These are phyloP conservation scores for Nissolia schottii DNA, from an alignment of 306 rosid genomes.

Conservation along the genomic window DNA sequence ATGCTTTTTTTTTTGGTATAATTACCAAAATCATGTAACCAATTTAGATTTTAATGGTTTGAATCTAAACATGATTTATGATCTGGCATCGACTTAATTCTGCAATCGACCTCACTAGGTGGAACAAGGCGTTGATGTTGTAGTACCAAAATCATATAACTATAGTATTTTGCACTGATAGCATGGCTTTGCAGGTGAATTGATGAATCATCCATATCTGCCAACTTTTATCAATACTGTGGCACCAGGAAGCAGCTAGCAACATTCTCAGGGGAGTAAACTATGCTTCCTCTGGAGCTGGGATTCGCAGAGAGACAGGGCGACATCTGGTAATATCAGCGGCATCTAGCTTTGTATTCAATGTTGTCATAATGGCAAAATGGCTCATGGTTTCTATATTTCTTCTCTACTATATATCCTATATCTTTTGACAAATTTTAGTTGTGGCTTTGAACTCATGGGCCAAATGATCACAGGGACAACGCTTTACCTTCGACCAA, in stretches of 20 bases:
- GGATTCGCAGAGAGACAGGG: conserved; percentile 36
- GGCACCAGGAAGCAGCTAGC: background rate
- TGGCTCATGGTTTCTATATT: no score
- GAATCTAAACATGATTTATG: no score
- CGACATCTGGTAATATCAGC: conserved; percentile 14
- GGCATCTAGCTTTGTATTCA: background rate
- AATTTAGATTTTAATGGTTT: no score
- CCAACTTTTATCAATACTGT: conserved; percentile 25
- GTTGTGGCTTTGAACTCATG: background rate
- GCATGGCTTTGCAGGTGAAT: conserved; percentile 26
- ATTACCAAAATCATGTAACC: background rate
- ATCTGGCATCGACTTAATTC: no score
- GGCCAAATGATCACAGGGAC: conserved; percentile 29
- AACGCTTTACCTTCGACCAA: conserved; percentile 11
- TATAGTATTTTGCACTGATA: background rate
- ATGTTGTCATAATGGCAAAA: no score
- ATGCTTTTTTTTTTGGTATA: background rate
- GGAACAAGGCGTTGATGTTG: no score
- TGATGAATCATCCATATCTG: conserved; percentile 28
- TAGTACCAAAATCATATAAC: background rate
- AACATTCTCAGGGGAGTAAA: conserved; percentile 29
- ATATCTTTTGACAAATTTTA: no score
- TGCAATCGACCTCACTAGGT: no score
- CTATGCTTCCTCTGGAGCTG: conserved; percentile 36
- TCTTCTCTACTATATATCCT: no score